phyloP scores from a whole-genome alignment of 2,329 filamentous ascomycete genomes.

The Chrysoporthe deuterocubensis region DNA sequence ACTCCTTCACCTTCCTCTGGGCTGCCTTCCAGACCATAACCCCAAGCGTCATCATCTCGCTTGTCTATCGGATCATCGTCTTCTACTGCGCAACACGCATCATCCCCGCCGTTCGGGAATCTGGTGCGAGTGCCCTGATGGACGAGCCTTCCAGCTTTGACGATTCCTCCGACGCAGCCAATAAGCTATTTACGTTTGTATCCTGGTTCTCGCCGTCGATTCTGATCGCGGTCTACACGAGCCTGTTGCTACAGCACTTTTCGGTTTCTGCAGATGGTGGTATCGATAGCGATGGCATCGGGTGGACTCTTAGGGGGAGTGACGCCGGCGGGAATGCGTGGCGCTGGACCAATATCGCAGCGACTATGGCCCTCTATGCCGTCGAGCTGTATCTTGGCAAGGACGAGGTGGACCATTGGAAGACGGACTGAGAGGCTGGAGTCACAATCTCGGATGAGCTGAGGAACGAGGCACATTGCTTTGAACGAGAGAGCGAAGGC shows the following conservation, averaged over 20 bases:
- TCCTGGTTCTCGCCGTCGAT: slow-evolving; percentile 96
- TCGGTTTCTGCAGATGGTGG: slow-evolving; percentile 64
- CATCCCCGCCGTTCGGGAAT: slow-evolving; percentile 89
- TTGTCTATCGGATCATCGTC: slow-evolving; percentile 91
- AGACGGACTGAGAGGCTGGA: slow-evolving; percentile 72
- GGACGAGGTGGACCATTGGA: slow-evolving; percentile 91
- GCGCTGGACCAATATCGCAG: slow-evolving; percentile 90
- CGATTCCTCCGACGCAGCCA: slow-evolving; percentile 69
- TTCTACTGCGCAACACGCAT: slow-evolving; percentile 96
- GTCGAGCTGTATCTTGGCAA: slow-evolving; percentile 87
- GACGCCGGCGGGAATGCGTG: slow-evolving; percentile 84
- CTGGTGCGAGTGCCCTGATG: slow-evolving; percentile 79
- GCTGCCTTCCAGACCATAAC: slow-evolving; percentile 95
- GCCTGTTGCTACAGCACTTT: slow-evolving; percentile 93
- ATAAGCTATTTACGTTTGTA: slow-evolving; percentile 77
- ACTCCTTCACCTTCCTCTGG: slow-evolving; percentile 82
- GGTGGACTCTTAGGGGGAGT: slow-evolving; percentile 86
- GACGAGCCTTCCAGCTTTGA: slow-evolving; percentile 87
- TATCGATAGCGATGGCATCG: slow-evolving; percentile 54
- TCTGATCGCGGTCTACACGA: slow-evolving; percentile 94
- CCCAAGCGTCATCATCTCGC: slow-evolving; percentile 91
- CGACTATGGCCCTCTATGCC: slow-evolving; percentile 88
- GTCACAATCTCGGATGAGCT: background rate
- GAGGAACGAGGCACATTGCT: background rate
- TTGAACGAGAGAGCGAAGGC: background rate